A percentile compares a stretch with the other conserved stretches of the same genome.
phyloP scores from a whole-genome alignment of 495 filamentous ascomycete genomes.

The Physcia stellaris region DNA sequence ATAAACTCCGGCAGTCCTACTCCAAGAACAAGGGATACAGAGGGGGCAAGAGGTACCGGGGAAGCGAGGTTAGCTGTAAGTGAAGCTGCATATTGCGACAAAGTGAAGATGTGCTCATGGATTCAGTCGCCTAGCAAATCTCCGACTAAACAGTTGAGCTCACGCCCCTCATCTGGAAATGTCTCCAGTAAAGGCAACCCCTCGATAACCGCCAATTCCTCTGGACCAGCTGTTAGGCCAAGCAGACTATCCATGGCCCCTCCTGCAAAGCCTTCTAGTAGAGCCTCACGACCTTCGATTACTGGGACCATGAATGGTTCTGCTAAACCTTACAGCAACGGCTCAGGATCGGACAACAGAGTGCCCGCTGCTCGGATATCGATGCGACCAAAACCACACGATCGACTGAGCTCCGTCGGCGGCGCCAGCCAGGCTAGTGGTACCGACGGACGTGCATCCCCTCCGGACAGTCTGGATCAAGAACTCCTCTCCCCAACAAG shows the following conservation, averaged over 20 bases:
- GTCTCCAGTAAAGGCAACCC: slow-evolving; percentile 40
- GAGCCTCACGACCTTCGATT: slow-evolving; percentile 27
- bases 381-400: slow-evolving; percentile 18
- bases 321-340: slow-evolving; percentile 23
- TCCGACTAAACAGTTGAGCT: slow-evolving; percentile 60
- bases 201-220: slow-evolving; percentile 29
- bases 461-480: slow-evolving; percentile 5
- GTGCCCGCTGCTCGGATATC: slow-evolving; percentile 27
- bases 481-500: slow-evolving; percentile 5
- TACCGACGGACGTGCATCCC: slow-evolving; percentile 18
- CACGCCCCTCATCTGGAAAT: slow-evolving; percentile 41
- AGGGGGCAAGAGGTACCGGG: slow-evolving; percentile 34
- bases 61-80: slow-evolving; percentile 20
- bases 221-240: slow-evolving; percentile 37
- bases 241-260: slow-evolving; percentile 58
- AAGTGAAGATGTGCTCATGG: slow-evolving; percentile 1
- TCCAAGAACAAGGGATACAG: slow-evolving; percentile 36
- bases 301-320: slow-evolving; percentile 22
- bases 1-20: slow-evolving; percentile 54
- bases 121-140: slow-evolving; percentile 62
- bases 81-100: slow-evolving; percentile 34
- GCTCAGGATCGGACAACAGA: slow-evolving; percentile 14
- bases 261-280: slow-evolving; percentile 27
- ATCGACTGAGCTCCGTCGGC: slow-evolving; percentile 8
- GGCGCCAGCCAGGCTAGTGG: slow-evolving; percentile 20